Evolutionary conservation across 1,284 basidiomycete species (phyloP).

Genomic region (Puccinia horiana): DNA sequence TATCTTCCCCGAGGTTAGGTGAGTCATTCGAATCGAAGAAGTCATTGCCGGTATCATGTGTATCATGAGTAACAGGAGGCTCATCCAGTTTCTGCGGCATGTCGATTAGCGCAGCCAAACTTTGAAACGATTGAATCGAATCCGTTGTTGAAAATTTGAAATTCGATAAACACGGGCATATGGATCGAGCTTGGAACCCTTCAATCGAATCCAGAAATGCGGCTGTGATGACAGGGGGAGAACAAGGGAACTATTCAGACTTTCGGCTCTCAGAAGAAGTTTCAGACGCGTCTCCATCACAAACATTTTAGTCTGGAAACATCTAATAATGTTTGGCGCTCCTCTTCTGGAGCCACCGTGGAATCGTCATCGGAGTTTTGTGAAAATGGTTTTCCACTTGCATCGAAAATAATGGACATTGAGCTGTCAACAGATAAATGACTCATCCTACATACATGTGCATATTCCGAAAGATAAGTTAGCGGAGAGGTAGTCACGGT

Average conservation of each 20-base stretch:
- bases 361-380: constrained; percentile 65
- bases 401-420: constrained; percentile 91
- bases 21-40: constrained; percentile 51
- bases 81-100: constrained; percentile 32
- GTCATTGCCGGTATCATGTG: constrained; percentile 50
- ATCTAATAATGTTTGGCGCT: constrained; percentile 53
- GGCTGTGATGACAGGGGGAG: constrained; percentile 50
- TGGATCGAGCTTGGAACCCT: constrained; percentile 68
- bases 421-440: constrained; percentile 73
- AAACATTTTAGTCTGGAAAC: constrained; percentile 61
- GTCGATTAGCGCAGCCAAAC: constrained; percentile 29
- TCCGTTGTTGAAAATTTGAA: constrained; percentile 75
- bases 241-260: not conserved
- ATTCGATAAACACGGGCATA: constrained; percentile 74
- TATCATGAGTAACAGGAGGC: constrained; percentile 29
- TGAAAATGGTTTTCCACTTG: constrained; percentile 62
- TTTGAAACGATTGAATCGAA: constrained; percentile 55
- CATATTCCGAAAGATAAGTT: constrained; percentile 58
- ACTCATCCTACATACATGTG: constrained; percentile 60
- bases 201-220: constrained; percentile 70
- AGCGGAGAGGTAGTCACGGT: constrained; percentile 81
- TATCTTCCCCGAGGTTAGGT: constrained; percentile 48
- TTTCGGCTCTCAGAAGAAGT: too few species aligned
- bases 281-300: not conserved
- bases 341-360: constrained; percentile 63